These are phyloP conservation scores for Chalciporus piperatoides DNA, from an alignment of 1,284 basidiomycete genomes.

Conservation along the genomic window DNA sequence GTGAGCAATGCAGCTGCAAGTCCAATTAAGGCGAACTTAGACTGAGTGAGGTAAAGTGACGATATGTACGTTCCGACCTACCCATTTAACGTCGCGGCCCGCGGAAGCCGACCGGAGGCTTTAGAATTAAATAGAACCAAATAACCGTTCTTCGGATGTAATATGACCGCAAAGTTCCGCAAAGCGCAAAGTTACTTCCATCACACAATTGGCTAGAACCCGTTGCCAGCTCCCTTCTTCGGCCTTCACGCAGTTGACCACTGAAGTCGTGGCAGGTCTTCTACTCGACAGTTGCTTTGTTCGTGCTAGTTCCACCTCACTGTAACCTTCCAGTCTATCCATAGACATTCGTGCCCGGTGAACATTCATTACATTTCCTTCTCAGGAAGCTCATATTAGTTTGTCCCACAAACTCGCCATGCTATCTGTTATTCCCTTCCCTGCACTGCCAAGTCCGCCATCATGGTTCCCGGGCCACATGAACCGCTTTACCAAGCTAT, in stretches of 20 bases:
- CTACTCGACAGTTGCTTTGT: background rate
- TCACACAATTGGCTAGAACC: background rate
- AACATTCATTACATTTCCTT: conserved; percentile 8
- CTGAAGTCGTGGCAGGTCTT: conserved; percentile 1
- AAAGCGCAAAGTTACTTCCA: conserved; percentile 1
- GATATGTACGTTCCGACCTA: background rate
- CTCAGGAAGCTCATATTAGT: conserved; percentile 14
- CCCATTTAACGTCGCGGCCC: background rate
- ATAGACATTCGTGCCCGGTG: background rate
- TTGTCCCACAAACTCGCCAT: conserved; percentile 22
- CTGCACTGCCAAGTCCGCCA: conserved; percentile 67
- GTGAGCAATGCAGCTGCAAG: background rate
- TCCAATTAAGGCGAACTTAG: background rate
- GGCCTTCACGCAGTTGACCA: background rate
- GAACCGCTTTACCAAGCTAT: conserved; percentile 79
- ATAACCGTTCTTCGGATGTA: conserved; percentile 5
- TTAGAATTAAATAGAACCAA: conserved; percentile 29
- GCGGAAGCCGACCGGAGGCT: conserved; percentile 15
- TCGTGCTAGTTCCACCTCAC: conserved; percentile 3
- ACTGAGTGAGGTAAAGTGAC: background rate
- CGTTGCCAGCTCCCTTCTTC: background rate
- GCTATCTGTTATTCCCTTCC: conserved; percentile 48
- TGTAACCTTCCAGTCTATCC: conserved; percentile 9
- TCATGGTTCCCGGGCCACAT: conserved; percentile 99
- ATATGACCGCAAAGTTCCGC: background rate